A percentile compares a stretch with the other conserved stretches of the same genome.
phyloP scores from a whole-genome alignment of 768 basidiomycete species.

The Russula ochroleuca region DNA sequence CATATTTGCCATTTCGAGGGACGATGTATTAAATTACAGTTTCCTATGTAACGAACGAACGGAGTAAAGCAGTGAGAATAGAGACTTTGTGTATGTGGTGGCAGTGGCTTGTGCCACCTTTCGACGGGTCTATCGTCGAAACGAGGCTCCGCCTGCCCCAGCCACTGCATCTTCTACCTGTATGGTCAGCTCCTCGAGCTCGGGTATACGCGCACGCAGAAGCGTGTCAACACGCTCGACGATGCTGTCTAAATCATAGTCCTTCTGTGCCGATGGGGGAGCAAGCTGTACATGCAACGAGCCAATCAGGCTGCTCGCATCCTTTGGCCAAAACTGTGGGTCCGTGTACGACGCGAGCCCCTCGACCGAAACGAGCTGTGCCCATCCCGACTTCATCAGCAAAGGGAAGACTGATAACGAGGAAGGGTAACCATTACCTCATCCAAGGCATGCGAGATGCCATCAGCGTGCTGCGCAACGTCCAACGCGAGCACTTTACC shows the following conservation, averaged over 20 bases:
- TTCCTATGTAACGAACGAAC: slow-evolving; percentile 25
- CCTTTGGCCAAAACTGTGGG: slow-evolving; percentile 95
- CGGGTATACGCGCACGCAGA: slow-evolving; percentile 67
- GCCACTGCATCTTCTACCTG: slow-evolving; percentile 56
- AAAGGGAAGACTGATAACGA: neutral
- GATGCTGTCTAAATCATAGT: slow-evolving; percentile 65
- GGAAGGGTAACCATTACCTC: slow-evolving; percentile 47
- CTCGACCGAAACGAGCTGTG: slow-evolving; percentile 65
- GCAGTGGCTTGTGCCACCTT: neutral
- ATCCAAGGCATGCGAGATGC: slow-evolving; percentile 53
- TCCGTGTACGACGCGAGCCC: slow-evolving; percentile 77
- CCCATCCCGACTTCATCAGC: neutral
- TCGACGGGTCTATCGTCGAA: slow-evolving; percentile 8
- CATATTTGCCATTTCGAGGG: slow-evolving; percentile 22
- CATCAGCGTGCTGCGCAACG: slow-evolving; percentile 56
- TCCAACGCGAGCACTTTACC: slow-evolving; percentile 86
- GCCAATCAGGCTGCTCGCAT: slow-evolving; percentile 78
- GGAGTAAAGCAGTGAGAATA: slow-evolving; percentile 19
- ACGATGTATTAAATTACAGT: slow-evolving; percentile 26
- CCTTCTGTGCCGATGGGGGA: slow-evolving; percentile 33
- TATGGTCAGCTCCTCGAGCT: slow-evolving; percentile 85
- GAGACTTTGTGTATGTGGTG: slow-evolving; percentile 4
- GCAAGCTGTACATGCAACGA: slow-evolving; percentile 88
- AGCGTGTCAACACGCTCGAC: slow-evolving; percentile 70
- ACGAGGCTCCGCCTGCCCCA: neutral